Evolutionary conservation across 208 protist species (phyloP), one percentile per base, ranked within the genome.

Genomic region (Crithidia fasciculata): DNA sequence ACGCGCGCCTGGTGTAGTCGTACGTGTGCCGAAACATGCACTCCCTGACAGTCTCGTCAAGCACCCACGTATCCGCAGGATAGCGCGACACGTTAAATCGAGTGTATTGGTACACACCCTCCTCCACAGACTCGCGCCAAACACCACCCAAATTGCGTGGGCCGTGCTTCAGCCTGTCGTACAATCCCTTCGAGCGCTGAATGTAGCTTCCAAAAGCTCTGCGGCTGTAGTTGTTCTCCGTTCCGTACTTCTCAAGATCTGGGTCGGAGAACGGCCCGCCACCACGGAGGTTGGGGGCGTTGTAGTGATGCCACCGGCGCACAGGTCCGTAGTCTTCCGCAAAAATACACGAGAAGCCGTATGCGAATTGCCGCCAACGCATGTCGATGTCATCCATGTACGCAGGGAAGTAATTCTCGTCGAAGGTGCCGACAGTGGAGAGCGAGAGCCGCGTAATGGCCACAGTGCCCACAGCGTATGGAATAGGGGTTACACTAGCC

Each of bases 351-450:
- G 4, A 2, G 40, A 74, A 74, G 0, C 69, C 69, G 41, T 74
- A 74, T 2, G 69, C 37, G 15, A 66, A 67, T 2, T 66, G 69
- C 5, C 82, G 82, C 67, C 64, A 78, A 0, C 52, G 58, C 10
- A 66, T 53, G 61, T 87, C 82, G 69, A 81, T 73, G 55, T 86
- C 82, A 19, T 86, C 82, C 60, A 86, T 71, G 67, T 83, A 83
- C 2, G 72, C 76, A 18, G 82, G 82, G 44, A 76, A 86, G 60
- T 66, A 83, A 65, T 86, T 86, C 64, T 86, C 82, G 57, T 86
- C 82, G 53, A 86, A 81, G 54, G 75, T 79, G 12, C 78, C 82
- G 7, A 72, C 74, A 15, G 61, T 72, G 9, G 67, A 72, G 2
- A 87, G 64, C 41, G 74, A 74, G 8, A 83, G 62, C 5, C 82